These are phyloP conservation scores for Calocybe indica DNA, from an alignment of 768 basidiomycete species.

Conservation along the genomic window DNA sequence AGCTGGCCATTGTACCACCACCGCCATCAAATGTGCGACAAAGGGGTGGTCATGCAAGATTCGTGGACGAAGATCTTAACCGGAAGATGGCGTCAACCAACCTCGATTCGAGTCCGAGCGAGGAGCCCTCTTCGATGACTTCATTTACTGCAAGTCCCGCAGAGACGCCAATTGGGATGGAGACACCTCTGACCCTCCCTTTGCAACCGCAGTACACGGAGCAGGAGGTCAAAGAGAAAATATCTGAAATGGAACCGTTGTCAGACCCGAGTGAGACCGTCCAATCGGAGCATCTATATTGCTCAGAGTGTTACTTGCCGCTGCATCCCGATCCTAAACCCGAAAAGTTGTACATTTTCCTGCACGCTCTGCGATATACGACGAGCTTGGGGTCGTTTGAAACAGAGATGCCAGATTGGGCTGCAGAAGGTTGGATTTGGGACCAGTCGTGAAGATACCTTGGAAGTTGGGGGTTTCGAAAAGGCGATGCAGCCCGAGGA, in stretches of 20 bases:
- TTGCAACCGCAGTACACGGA: conserved; percentile 31
- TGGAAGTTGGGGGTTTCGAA: background rate
- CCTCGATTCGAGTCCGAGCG: background rate
- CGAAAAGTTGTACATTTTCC: conserved; percentile 89
- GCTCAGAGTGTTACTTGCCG: conserved; percentile 88
- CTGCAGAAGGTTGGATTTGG: conserved; percentile 68
- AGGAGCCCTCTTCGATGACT: conserved; percentile 2
- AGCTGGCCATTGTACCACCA: conserved; percentile 40
- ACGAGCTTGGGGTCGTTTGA: conserved; percentile 78
- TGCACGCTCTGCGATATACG: conserved; percentile 87
- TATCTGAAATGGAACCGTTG: conserved; percentile 31
- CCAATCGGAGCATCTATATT: conserved; percentile 53
- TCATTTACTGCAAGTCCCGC: conserved; percentile 8
- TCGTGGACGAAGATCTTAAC: conserved; percentile 20
- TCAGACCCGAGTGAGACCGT: conserved; percentile 30
- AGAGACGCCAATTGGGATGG: conserved; percentile 11
- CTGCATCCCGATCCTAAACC: conserved; percentile 91
- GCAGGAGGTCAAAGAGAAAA: conserved; percentile 44
- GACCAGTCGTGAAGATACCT: conserved; percentile 27
- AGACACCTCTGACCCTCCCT: background rate
- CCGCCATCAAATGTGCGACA: conserved; percentile 58
- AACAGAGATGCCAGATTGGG: conserved; percentile 89
- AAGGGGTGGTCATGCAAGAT: conserved; percentile 49
- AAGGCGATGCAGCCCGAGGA: background rate
- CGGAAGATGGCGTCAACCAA: conserved; percentile 6